Conservation (phyloP, 192 early-diverging fungal species). For the Umbelopsis ramanniana region DNA sequence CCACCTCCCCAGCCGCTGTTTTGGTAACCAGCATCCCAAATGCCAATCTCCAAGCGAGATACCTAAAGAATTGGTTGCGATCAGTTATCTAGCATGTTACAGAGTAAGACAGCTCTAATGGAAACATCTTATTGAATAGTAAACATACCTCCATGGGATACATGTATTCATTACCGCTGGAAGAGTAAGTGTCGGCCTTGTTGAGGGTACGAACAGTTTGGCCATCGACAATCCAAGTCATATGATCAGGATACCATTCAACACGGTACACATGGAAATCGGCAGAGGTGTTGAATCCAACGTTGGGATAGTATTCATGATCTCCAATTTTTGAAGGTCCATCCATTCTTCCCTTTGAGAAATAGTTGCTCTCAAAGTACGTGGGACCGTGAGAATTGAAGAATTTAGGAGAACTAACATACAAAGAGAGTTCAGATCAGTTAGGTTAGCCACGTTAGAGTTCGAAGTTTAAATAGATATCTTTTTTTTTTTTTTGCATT, state of each 20-base stretch:
- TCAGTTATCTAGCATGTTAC: not conserved
- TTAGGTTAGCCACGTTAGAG: not conserved
- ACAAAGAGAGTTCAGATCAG: not conserved
- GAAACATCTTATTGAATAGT: not conserved
- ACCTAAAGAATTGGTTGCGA: not conserved
- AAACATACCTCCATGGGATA: constrained; percentile 26
- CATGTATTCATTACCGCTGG: not conserved
- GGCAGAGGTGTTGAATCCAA: constrained; percentile 19
- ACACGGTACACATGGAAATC: constrained; percentile 48
- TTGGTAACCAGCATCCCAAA: constrained; percentile 13
- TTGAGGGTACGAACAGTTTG: constrained; percentile 42
- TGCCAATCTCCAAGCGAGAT: constrained; percentile 8
- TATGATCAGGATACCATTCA: constrained; percentile 42
- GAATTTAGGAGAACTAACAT: not conserved
- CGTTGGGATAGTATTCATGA: constrained; percentile 13
- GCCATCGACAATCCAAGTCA: constrained; percentile 46
- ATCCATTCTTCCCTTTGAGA: constrained; percentile 9
- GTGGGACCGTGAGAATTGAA: not conserved
- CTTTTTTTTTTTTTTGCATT: too few species aligned
- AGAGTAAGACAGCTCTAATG: not conserved
- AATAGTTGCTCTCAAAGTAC: constrained; percentile 20
- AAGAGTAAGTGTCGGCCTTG: constrained; percentile 38
- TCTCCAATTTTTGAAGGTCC: constrained; percentile 2
- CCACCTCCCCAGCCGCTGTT: constrained; percentile 20
- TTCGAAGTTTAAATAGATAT: not conserved